Percentiles rank a stretch among this genome's conserved stretches.
Evolutionary conservation across 371 early-diverging fungal species (phyloP).

Genomic region (Actinomucor elegans): DNA sequence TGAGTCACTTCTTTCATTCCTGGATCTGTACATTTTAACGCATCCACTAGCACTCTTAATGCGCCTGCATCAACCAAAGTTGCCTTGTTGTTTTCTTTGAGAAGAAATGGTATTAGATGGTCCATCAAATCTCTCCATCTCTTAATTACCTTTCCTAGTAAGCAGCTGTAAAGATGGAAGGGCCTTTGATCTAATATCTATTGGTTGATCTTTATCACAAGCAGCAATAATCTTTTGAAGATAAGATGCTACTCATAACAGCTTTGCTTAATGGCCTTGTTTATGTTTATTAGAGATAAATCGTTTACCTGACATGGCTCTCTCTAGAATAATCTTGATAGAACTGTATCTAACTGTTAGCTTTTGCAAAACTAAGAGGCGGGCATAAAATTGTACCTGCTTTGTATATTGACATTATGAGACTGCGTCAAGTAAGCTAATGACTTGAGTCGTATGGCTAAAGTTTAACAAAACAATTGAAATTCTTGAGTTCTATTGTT

Average conservation of each 20-base stretch:
- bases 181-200: constrained; percentile 57
- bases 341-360: constrained; percentile 37
- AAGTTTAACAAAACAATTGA: no score
- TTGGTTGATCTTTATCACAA: constrained; percentile 45
- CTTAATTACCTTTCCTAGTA: constrained; percentile 67
- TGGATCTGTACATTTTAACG: constrained; percentile 51
- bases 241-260: constrained; percentile 42
- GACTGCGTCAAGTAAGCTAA: constrained; percentile 65
- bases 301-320: constrained; percentile 63
- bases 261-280: no score
- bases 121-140: background rate
- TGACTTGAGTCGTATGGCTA: constrained; percentile 56
- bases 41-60: constrained; percentile 60
- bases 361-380: background rate
- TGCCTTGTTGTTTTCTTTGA: constrained; percentile 61
- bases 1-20: constrained; percentile 61
- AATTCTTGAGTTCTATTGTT: background rate
- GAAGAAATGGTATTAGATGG: no score
- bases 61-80: constrained; percentile 61
- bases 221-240: constrained; percentile 52
- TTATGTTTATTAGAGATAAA: background rate
- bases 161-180: constrained; percentile 71
- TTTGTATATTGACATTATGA: constrained; percentile 64
- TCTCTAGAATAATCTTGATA: constrained; percentile 61
- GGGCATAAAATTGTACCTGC: constrained; percentile 47